Evolutionary conservation across 345 rosid species (phyloP).

Genomic region (Rhizophora mangle): DNA sequence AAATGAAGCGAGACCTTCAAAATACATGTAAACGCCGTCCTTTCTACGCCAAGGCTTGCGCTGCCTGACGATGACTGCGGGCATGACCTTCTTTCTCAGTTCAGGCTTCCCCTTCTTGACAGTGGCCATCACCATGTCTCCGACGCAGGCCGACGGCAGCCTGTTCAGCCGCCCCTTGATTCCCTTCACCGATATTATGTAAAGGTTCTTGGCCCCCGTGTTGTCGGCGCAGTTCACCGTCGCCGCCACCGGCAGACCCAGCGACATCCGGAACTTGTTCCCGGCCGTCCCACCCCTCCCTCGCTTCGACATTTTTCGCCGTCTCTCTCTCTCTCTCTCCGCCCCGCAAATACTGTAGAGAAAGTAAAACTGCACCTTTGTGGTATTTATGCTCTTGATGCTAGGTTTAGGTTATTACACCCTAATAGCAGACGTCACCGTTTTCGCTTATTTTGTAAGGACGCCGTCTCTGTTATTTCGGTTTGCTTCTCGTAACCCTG

Average conservation of each 20-base stretch:
- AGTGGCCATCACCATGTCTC: conserved; percentile 98
- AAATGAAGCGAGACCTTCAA: conserved; percentile 53
- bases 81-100: conserved; percentile 91
- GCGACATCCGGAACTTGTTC: conserved; percentile 93
- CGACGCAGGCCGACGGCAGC: conserved; percentile 87
- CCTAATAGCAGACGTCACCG: no score
- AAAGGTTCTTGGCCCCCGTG: conserved; percentile 94
- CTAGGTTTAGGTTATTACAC: no score
- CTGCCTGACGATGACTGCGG: conserved; percentile 92
- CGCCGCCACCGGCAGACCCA: conserved; percentile 98
- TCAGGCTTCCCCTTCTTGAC: conserved; percentile 97
- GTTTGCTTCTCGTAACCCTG: no score
- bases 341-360: no score
- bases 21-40: conserved; percentile 98
- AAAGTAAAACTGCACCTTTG: no score
- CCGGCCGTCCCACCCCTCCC: conserved; percentile 97
- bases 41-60: conserved; percentile 98
- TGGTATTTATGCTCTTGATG: no score
- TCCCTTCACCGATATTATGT: conserved; percentile 94
- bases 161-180: conserved; percentile 91
- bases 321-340: no score
- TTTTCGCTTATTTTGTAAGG: no score
- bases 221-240: conserved; percentile 97
- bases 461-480: no score
- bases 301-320: conserved; percentile 12